Conservation (phyloP, 2,329 filamentous ascomycete species). For the Dactylellina parvicollis region DNA sequence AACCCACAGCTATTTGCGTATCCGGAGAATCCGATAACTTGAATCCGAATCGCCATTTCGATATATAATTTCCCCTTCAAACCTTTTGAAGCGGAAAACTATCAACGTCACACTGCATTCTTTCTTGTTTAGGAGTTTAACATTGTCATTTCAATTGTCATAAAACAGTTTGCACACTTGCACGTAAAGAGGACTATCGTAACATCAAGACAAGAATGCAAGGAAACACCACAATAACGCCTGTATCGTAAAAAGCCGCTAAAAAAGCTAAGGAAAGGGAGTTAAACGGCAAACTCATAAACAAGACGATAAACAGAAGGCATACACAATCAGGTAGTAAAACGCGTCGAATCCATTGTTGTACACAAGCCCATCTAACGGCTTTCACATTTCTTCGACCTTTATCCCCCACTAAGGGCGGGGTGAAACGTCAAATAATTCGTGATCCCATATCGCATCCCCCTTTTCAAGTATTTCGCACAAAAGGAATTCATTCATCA, state of each 20-base stretch:
- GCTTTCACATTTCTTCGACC: neutral
- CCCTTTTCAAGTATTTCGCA: neutral
- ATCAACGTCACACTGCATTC: too few species aligned
- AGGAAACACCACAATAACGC: conserved; percentile 23
- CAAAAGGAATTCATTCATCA: conserved; percentile 47
- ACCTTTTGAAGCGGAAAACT: too few species aligned
- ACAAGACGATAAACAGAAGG: conserved; percentile 14
- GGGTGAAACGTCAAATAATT: too few species aligned
- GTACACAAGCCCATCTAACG: neutral
- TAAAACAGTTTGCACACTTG: neutral
- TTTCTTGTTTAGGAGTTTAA: too few species aligned
- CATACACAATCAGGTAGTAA: conserved; percentile 12
- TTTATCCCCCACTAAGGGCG: too few species aligned
- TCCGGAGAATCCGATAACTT: too few species aligned
- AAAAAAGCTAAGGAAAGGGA: conserved; percentile 19
- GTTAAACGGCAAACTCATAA: conserved; percentile 6
- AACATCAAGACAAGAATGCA: conserved; percentile 4
- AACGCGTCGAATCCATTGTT: neutral
- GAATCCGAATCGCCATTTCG: too few species aligned
- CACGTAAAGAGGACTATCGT: neutral
- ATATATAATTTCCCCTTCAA: too few species aligned
- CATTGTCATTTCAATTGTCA: conserved; percentile 10
- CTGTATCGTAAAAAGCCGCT: conserved; percentile 41
- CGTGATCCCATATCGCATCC: neutral
- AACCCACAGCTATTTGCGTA: too few species aligned